A percentile compares a stretch with the other conserved stretches of the same genome.
These are phyloP conservation scores for Teratosphaeria zuluensis DNA, from an alignment of 2,329 filamentous ascomycete species.

Conservation along the genomic window DNA sequence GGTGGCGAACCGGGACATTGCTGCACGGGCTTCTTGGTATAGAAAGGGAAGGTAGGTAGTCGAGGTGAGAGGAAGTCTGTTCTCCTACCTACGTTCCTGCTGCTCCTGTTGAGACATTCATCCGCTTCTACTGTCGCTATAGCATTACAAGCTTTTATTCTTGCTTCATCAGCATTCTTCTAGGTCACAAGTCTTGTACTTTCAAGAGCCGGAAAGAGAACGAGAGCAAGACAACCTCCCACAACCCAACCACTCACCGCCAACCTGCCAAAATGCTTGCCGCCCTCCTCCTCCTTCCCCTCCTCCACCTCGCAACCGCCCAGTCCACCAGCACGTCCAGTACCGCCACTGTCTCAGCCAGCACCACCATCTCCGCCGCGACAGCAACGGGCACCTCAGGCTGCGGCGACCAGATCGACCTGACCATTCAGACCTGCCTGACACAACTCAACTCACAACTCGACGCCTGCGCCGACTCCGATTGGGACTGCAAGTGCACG, in stretches of 20 bases:
- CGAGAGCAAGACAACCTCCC: background rate
- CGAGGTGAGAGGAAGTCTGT: background rate
- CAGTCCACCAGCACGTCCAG: slow-evolving; percentile 23
- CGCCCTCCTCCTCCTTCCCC: slow-evolving; percentile 12
- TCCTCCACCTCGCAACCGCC: slow-evolving; percentile 29
- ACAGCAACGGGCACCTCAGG: slow-evolving; percentile 25
- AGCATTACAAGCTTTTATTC: background rate
- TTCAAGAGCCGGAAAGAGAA: background rate
- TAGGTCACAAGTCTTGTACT: background rate
- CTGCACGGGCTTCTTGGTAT: background rate
- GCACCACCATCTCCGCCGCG: background rate
- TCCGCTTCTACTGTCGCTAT: background rate
- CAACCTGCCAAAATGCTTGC: background rate
- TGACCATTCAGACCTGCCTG: slow-evolving; percentile 44
- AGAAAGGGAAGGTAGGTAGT: background rate
- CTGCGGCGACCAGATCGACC: slow-evolving; percentile 29
- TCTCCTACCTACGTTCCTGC: background rate
- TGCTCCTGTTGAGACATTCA: background rate
- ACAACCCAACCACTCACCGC: background rate
- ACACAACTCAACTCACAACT: slow-evolving; percentile 32
- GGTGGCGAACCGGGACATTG: background rate
- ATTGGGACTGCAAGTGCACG: slow-evolving; percentile 50
- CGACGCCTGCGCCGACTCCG: slow-evolving; percentile 35
- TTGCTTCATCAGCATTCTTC: background rate
- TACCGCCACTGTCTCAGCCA: slow-evolving; percentile 13